A percentile compares a stretch with the other conserved stretches of the same genome.
Evolutionary conservation across 2,329 filamentous ascomycete genomes (phyloP).

Genomic region (Calonectria honghensis): DNA sequence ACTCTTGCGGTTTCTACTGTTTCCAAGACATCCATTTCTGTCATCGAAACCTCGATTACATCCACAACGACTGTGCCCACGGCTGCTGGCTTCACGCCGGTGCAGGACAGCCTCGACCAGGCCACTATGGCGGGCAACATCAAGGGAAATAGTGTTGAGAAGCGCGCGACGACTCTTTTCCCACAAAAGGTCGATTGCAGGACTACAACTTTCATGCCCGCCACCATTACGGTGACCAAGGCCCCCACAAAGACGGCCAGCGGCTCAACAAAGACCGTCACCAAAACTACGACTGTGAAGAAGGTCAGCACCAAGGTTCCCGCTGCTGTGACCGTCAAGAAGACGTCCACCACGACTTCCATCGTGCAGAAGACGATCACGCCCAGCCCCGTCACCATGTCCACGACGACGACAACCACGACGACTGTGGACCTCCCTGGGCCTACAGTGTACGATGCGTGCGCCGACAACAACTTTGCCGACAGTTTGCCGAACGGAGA

Average conservation of each 20-base stretch:
- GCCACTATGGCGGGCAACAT: not conserved
- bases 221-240: conserved; percentile 7
- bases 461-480: conserved; percentile 18
- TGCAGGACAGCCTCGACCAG: not conserved
- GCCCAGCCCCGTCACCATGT: not conserved
- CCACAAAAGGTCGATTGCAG: not conserved
- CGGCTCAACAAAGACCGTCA: not conserved
- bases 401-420: not conserved
- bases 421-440: not conserved
- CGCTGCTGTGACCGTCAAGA: not conserved
- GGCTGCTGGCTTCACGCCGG: not conserved
- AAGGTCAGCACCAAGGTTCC: conserved; percentile 8
- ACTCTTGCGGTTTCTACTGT: not conserved
- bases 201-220: not conserved
- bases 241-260: conserved; percentile 8
- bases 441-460: not conserved
- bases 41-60: not conserved
- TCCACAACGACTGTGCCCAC: not conserved
- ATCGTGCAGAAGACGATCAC: conserved; percentile 3
- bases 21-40: not conserved
- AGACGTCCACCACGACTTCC: not conserved
- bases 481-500: not conserved
- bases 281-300: not conserved
- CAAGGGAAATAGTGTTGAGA: not conserved
- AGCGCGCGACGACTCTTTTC: no score